phyloP scores from a whole-genome alignment of 129 eudicot species.

The Sambucus nigra region DNA sequence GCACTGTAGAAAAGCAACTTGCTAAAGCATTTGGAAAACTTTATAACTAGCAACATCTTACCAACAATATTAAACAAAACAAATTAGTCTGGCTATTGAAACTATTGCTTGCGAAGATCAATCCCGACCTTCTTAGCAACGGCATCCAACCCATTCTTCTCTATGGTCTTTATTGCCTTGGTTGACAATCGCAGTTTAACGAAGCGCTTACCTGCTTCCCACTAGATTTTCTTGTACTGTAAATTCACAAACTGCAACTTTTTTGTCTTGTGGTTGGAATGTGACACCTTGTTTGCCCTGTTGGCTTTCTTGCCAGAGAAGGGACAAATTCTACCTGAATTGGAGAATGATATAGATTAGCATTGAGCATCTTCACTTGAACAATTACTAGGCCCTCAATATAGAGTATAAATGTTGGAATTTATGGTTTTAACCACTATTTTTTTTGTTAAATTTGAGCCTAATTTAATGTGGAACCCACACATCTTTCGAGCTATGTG shows the following conservation, averaged over 20 bases:
- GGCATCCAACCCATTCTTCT: conserved; percentile 87
- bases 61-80: too few relatives aligned
- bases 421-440: too few relatives aligned
- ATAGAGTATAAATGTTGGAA: too few relatives aligned
- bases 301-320: conserved; percentile 96
- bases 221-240: conserved; percentile 87
- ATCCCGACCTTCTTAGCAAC: conserved; percentile 96
- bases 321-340: conserved; percentile 87
- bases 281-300: conserved; percentile 68
- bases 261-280: conserved; percentile 83
- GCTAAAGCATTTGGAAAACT: too few relatives aligned
- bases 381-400: too few relatives aligned
- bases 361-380: too few relatives aligned
- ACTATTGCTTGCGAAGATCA: conserved; percentile 66
- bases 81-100: too few relatives aligned
- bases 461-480: too few relatives aligned
- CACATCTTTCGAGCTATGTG: too few relatives aligned
- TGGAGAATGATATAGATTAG: background rate
- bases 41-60: too few relatives aligned
- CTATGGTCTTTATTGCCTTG: conserved; percentile 90
- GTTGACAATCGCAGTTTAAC: conserved; percentile 80
- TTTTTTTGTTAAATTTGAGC: too few relatives aligned
- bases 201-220: conserved; percentile 94
- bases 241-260: conserved; percentile 80
- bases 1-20: too few relatives aligned